Conservation (phyloP, 164 flowering plant genomes). For the Paratinospora sagittata region DNA sequence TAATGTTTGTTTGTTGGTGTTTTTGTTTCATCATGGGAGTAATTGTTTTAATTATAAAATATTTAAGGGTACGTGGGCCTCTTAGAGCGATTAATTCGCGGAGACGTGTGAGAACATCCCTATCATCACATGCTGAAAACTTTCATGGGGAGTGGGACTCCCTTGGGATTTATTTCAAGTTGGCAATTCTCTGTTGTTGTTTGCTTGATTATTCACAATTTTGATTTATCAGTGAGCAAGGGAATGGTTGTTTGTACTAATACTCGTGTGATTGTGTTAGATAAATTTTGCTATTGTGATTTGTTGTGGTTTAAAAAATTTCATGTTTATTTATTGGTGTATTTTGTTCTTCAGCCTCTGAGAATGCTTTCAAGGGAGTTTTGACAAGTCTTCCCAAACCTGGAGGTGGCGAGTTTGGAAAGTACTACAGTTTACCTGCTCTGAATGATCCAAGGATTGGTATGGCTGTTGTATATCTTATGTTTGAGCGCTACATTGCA, state of each 20-base stretch:
- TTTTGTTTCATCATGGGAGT: neutral
- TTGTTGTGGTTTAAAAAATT: neutral
- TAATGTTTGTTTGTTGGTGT: too few species aligned
- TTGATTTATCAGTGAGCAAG: too few species aligned
- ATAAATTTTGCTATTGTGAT: neutral
- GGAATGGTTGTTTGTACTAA: too few species aligned
- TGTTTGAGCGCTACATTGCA: neutral
- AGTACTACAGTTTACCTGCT: slow-evolving; percentile 76
- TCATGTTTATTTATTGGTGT: neutral
- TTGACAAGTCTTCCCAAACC: slow-evolving; percentile 80
- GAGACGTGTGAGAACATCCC: too few species aligned
- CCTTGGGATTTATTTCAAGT: too few species aligned
- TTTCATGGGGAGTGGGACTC: too few species aligned
- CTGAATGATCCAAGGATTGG: slow-evolving; percentile 88
- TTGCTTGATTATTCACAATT: too few species aligned
- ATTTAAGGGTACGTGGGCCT: too few species aligned
- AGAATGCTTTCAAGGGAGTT: slow-evolving; percentile 62
- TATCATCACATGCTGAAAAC: too few species aligned
- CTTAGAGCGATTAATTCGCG: too few species aligned
- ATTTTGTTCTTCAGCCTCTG: slow-evolving; percentile 46
- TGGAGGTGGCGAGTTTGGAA: slow-evolving; percentile 89
- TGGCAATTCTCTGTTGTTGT: too few species aligned
- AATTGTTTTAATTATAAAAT: neutral
- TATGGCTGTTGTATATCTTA: slow-evolving; percentile 18
- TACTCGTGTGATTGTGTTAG: neutral